A percentile compares a stretch with the other conserved stretches of the same genome.
Conservation (phyloP, 768 basidiomycete species). For the Roridomyces roridus region DNA sequence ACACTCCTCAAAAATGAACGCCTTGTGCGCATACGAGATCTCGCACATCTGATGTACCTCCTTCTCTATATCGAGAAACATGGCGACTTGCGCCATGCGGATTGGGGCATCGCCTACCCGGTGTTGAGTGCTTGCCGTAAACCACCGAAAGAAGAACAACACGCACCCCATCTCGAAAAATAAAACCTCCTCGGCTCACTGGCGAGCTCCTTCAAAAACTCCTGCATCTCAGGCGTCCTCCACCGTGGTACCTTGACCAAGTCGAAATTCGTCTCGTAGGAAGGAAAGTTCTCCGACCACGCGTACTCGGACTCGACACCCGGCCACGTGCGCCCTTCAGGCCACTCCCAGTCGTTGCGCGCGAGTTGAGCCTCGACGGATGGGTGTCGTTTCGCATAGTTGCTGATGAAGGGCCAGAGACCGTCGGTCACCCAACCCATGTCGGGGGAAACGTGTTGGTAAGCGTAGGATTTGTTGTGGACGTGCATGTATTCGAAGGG, state of each 20-base stretch:
- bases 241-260: slow-evolving; percentile 20
- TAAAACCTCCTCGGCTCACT: slow-evolving; percentile 26
- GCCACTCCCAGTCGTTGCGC: slow-evolving; percentile 16
- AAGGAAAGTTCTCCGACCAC: slow-evolving; percentile 2
- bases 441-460: slow-evolving; percentile 8
- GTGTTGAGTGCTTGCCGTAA: background rate
- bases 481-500: slow-evolving; percentile 26
- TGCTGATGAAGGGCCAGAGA: slow-evolving; percentile 22
- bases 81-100: slow-evolving; percentile 22
- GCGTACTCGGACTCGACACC: background rate
- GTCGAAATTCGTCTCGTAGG: slow-evolving; percentile 25
- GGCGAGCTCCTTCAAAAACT: slow-evolving; percentile 19
- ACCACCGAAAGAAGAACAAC: background rate
- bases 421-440: slow-evolving; percentile 16
- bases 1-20: slow-evolving; percentile 1
- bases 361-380: slow-evolving; percentile 10
- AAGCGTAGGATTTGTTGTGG: slow-evolving; percentile 22
- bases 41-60: slow-evolving; percentile 17
- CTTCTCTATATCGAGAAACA: slow-evolving; percentile 22
- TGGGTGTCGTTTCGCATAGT: slow-evolving; percentile 17
- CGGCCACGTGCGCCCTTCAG: background rate
- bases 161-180: slow-evolving; percentile 27
- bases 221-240: slow-evolving; percentile 16
- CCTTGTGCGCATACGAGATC: slow-evolving; percentile 11
- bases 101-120: slow-evolving; percentile 25